These are phyloP conservation scores for Cyclotella atomus DNA, from an alignment of 108 stramenopile genomes.

Conservation along the genomic window DNA sequence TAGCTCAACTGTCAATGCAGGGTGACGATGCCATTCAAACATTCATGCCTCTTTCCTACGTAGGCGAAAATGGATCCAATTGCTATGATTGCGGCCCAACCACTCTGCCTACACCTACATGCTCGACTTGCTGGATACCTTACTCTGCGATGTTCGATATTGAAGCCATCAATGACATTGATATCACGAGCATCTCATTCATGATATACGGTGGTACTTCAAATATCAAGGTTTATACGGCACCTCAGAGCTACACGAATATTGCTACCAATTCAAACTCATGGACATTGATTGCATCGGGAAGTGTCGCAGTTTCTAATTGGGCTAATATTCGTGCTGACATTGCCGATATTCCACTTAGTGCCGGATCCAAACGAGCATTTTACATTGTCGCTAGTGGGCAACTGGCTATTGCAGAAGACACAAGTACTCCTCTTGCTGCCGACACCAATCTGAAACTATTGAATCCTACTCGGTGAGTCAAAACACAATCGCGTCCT, in stretches of 20 bases:
- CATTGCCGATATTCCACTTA: not conserved
- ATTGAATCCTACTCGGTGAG: too few species aligned
- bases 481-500: too few species aligned
- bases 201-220: not conserved
- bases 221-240: not conserved
- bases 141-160: slow-evolving; percentile 8
- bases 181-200: not conserved
- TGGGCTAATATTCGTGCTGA: not conserved
- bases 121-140: not conserved
- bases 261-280: not conserved
- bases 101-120: slow-evolving; percentile 1
- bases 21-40: too few species aligned
- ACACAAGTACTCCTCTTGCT: not conserved
- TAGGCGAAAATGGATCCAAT: slow-evolving; percentile 4
- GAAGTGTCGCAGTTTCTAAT: not conserved
- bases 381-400: not conserved
- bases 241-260: not conserved
- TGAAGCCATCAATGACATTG: slow-evolving; percentile 1
- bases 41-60: too few species aligned
- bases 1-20: too few species aligned
- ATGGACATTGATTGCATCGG: slow-evolving; percentile 4
- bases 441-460: too few species aligned
- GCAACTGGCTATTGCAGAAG: not conserved
- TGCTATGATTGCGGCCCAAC: not conserved
- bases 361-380: not conserved